These are phyloP conservation scores for Murraya koenigii DNA, from an alignment of 345 rosid genomes.

Conservation along the genomic window DNA sequence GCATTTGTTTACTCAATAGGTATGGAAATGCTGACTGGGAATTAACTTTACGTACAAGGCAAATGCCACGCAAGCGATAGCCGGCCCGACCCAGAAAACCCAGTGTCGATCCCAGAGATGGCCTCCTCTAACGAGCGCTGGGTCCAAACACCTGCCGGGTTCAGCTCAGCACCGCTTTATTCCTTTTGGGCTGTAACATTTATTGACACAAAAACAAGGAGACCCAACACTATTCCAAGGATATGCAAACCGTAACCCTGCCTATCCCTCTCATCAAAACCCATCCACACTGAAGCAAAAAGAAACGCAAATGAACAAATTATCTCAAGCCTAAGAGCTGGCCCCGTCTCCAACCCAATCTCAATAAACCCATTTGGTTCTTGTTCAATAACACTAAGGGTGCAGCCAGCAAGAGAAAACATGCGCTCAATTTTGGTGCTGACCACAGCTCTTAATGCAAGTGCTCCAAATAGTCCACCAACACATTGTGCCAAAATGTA, in stretches of 20 bases:
- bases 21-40: conserved; percentile 17
- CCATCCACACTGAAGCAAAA: conserved; percentile 39
- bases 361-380: conserved; percentile 24
- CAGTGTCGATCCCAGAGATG: conserved; percentile 33
- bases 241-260: conserved; percentile 24
- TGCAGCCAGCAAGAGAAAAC: conserved; percentile 36
- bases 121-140: conserved; percentile 25
- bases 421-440: not conserved
- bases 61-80: conserved; percentile 23
- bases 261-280: conserved; percentile 47
- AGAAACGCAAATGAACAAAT: conserved; percentile 37
- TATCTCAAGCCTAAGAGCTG: conserved; percentile 34
- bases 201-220: conserved; percentile 36
- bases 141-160: conserved; percentile 52
- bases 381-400: not conserved
- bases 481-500: not conserved
- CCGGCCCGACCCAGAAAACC: conserved; percentile 34
- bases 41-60: conserved; percentile 21
- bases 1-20: not conserved
- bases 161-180: conserved; percentile 47
- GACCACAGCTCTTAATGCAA: not conserved
- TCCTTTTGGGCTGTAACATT: conserved; percentile 35
- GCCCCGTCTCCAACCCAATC: conserved; percentile 12
- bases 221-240: conserved; percentile 33
- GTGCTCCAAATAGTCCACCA: not conserved